These are phyloP conservation scores for Alternaria triticina DNA, from an alignment of 2,329 filamentous ascomycete genomes.

Conservation along the genomic window DNA sequence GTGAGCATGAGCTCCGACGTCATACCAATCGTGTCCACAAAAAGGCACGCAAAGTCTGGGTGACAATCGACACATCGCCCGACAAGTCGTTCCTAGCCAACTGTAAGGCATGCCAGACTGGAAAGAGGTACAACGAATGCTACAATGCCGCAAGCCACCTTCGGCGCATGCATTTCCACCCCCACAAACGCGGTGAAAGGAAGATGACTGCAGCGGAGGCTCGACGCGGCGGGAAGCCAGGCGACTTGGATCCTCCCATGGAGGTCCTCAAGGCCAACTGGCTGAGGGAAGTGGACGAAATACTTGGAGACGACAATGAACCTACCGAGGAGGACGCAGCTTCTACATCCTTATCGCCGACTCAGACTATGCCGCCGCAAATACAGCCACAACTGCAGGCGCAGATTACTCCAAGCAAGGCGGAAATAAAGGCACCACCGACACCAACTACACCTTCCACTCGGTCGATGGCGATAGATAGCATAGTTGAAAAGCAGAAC, in stretches of 20 bases:
- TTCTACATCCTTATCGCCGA: constrained; percentile 27
- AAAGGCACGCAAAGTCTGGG: constrained; percentile 65
- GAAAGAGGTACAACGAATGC: constrained; percentile 86
- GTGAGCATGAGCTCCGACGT: constrained; percentile 72
- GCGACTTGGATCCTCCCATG: constrained; percentile 63
- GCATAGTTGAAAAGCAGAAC: constrained; percentile 48
- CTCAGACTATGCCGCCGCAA: constrained; percentile 12
- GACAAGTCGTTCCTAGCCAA: constrained; percentile 72
- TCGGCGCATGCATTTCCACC: constrained; percentile 85
- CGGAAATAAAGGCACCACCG: constrained; percentile 42
- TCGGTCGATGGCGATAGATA: constrained; percentile 49
- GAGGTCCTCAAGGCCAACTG: constrained; percentile 64
- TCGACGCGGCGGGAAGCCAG: constrained; percentile 65
- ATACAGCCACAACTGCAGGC: constrained; percentile 13
- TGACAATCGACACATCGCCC: constrained; percentile 66
- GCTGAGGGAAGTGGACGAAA: constrained; percentile 64
- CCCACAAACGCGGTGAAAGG: constrained; percentile 61
- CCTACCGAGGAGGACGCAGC: constrained; percentile 27
- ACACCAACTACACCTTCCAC: constrained; percentile 47
- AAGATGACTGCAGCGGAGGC: constrained; percentile 64
- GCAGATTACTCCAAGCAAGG: constrained; percentile 22
- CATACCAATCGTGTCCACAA: constrained; percentile 71
- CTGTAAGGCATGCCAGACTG: constrained; percentile 80
- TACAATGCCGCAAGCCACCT: constrained; percentile 95
- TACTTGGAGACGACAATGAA: constrained; percentile 38